A percentile compares a stretch with the other conserved stretches of the same genome.
These are phyloP conservation scores for Aspergillus indologenus DNA, from an alignment of 495 filamentous ascomycete genomes.

Conservation along the genomic window DNA sequence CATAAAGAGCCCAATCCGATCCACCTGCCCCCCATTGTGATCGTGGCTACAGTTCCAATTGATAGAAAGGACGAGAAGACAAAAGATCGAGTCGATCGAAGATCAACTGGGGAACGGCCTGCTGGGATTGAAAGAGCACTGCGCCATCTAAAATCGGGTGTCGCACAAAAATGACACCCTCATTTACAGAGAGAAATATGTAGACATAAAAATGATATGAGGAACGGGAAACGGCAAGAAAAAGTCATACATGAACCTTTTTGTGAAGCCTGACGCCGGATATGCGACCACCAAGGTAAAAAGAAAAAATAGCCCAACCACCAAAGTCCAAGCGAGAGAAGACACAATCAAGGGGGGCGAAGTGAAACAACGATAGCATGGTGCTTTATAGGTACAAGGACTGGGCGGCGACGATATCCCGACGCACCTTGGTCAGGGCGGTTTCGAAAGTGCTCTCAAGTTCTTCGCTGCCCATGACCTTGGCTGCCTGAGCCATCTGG, in stretches of 20 bases:
- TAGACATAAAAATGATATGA: neutral
- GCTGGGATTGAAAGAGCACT: neutral
- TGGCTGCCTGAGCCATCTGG: constrained; percentile 94
- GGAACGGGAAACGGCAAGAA: constrained; percentile 8
- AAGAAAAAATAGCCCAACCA: constrained; percentile 1
- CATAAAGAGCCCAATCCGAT: too few relatives aligned
- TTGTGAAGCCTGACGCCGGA: constrained; percentile 24
- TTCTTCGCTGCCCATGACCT: constrained; percentile 97
- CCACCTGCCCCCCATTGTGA: too few relatives aligned
- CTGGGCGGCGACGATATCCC: constrained; percentile 92
- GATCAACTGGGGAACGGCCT: neutral
- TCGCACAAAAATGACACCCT: constrained; percentile 4
- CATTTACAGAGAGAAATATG: constrained; percentile 1
- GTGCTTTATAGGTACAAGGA: constrained; percentile 70
- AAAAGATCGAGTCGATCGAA: neutral
- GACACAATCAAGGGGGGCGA: neutral
- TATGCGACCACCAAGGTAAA: constrained; percentile 20
- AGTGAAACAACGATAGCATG: neutral
- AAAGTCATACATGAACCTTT: constrained; percentile 15
- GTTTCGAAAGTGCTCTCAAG: constrained; percentile 85
- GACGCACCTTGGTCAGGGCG: constrained; percentile 75
- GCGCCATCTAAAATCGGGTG: neutral
- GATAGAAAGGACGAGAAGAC: neutral
- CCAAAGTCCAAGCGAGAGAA: neutral
- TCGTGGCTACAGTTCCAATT: too few relatives aligned